Base-by-base conservation (phyloP, 805 yeast genomes). In the Helenozyma baotianmanensis region DNA sequence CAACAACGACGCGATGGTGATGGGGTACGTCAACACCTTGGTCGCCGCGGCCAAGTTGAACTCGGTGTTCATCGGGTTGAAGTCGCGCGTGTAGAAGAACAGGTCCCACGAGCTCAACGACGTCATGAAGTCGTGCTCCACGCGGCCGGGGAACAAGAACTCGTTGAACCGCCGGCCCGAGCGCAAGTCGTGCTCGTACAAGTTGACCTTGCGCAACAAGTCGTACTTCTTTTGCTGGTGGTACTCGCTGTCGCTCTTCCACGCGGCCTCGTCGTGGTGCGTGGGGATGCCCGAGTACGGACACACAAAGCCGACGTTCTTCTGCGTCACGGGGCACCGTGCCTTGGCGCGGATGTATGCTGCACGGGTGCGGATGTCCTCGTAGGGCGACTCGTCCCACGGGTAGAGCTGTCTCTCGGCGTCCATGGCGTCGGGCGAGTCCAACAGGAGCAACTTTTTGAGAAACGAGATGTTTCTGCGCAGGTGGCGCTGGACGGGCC, bases 221-320 rank as follows among this genome's bases (percentile, higher is more conserved):
- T 87, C 85, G 58, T 83, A 84, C 42, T 68, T 76, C 48, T 79
- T 74, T 16, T 75, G 54, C 15, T 63, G 51, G 50, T 86, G 96
- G 56, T 89, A 89, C 15, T 74, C 77, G 6, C 53, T 64, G 56
- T 92, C 97, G 35, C 65, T 61, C 50, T 80, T 80, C 96, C 97
- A 92, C 1, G 96, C 96, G 44, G 82, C 87, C 53, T 72, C 71
- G 14, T 86, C 79, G 54, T 86, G 94, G 58, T 92, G 98, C 4
- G 98, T 92, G 15, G 99, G 98, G 31, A 92, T 88, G 2, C 98
- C 98, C 4, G 96, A 84, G 36, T 74, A 64, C 2, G 98, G 98
- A 63, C 97, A 92, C 2, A 89, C 85, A 57, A 71, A 92, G 45
- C 81, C 72, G 38, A 92, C 85, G 28, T 82, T 81, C 43, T 79